Percentiles rank a stretch among this genome's conserved stretches.
phyloP scores from a whole-genome alignment of 495 filamentous ascomycete genomes.

The Penicillium taxi region DNA sequence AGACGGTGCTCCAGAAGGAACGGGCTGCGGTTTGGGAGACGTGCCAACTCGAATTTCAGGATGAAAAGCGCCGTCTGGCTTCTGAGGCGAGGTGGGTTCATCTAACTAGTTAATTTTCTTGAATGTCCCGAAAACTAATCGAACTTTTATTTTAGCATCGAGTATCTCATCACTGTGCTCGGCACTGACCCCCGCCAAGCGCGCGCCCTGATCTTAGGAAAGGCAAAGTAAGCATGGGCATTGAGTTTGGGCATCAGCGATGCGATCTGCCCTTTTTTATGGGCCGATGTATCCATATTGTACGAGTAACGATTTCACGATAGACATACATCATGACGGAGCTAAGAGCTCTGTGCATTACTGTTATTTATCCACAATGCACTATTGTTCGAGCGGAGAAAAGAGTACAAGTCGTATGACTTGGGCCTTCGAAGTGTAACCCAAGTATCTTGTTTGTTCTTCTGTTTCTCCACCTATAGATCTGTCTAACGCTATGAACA shows the following conservation, averaged over 20 bases:
- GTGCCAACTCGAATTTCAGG: constrained; percentile 64
- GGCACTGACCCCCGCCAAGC: constrained; percentile 42
- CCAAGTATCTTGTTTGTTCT: too few relatives aligned
- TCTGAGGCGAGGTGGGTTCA: constrained; percentile 52
- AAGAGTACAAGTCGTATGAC: too few relatives aligned
- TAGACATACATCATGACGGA: constrained; percentile 39
- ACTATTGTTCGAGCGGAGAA: too few relatives aligned
- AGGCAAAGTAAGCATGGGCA: constrained; percentile 12
- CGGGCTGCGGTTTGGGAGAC: constrained; percentile 58
- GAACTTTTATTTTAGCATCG: constrained; percentile 27
- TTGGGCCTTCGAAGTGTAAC: too few relatives aligned
- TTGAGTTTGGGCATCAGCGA: constrained; percentile 3
- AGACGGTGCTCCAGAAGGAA: constrained; percentile 62
- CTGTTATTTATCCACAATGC: too few relatives aligned
- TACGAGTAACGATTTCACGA: constrained; percentile 42
- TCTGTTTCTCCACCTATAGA: too few relatives aligned
- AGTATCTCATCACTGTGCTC: constrained; percentile 47
- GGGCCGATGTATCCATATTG: constrained; percentile 17
- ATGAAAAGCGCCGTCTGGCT: constrained; percentile 53
- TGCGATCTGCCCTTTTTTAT: constrained; percentile 6
- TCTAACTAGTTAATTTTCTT: background rate
- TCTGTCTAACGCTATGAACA: too few relatives aligned
- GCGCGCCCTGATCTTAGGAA: constrained; percentile 31
- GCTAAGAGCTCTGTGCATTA: constrained; percentile 27
- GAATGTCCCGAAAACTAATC: background rate